A percentile compares a stretch with the other conserved stretches of the same genome.
These are phyloP conservation scores for Rutidosis leptorrhynchoides DNA, from an alignment of 129 eudicot species.

Conservation along the genomic window DNA sequence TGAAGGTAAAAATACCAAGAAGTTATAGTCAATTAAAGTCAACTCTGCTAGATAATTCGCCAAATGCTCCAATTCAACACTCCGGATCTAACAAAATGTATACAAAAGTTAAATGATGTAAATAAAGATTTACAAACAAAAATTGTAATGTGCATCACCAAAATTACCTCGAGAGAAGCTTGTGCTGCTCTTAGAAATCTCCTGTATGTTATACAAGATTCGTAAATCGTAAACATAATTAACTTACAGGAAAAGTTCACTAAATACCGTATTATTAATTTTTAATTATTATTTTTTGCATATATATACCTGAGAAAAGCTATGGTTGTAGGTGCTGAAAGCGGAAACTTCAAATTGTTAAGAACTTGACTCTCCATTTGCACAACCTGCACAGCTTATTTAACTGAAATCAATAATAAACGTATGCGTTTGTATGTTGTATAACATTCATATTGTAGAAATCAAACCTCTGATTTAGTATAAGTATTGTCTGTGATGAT, in stretches of 20 bases:
- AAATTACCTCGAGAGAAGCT: constrained; percentile 43
- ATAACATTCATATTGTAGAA: neutral
- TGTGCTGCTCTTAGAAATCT: constrained; percentile 72
- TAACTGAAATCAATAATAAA: constrained; percentile 12
- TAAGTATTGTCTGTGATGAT: constrained; percentile 69
- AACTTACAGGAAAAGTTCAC: neutral
- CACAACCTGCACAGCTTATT: constrained; percentile 50
- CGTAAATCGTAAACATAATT: constrained; percentile 10
- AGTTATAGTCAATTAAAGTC: constrained; percentile 53
- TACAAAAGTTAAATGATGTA: constrained; percentile 4
- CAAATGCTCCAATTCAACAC: constrained; percentile 58
- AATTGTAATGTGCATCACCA: neutral
- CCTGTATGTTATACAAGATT: constrained; percentile 36
- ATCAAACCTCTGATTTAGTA: constrained; percentile 63
- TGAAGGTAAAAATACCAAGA: constrained; percentile 67
- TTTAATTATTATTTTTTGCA: neutral
- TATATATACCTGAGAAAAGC: constrained; percentile 57
- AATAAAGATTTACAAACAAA: neutral
- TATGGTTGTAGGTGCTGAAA: constrained; percentile 58
- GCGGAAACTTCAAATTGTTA: constrained; percentile 47
- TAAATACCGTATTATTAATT: neutral
- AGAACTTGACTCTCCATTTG: constrained; percentile 64
- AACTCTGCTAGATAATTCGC: constrained; percentile 70
- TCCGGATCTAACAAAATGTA: constrained; percentile 34
- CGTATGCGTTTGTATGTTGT: constrained; percentile 7